These are phyloP conservation scores for Acanthamoeba healyi DNA, from an alignment of 208 protist species.

Conservation along the genomic window DNA sequence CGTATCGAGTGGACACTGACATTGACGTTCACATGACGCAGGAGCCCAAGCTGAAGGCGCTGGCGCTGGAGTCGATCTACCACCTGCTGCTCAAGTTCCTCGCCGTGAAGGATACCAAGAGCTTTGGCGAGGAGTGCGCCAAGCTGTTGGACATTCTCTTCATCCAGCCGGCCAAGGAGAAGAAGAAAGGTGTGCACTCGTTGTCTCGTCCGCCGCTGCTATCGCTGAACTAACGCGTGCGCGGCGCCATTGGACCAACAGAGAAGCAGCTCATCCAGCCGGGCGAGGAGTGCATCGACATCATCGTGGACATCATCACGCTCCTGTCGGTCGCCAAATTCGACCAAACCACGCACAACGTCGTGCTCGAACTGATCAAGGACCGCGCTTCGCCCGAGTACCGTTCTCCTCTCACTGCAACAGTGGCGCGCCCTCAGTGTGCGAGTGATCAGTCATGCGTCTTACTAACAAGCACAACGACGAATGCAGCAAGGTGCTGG, in stretches of 20 bases:
- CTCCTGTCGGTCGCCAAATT: conserved; percentile 65
- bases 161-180: conserved; percentile 45
- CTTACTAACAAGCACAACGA: too few relatives aligned
- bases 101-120: conserved; percentile 56
- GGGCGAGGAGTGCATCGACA: conserved; percentile 57
- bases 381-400: conserved; percentile 62
- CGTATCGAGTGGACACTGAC: too few relatives aligned
- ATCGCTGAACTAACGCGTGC: too few relatives aligned
- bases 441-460: too few relatives aligned
- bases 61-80: conserved; percentile 58
- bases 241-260: too few relatives aligned
- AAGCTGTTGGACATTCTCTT: conserved; percentile 8
- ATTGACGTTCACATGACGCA: too few relatives aligned
- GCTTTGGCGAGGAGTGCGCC: conserved; percentile 48
- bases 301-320: conserved; percentile 68
- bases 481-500: conserved; percentile 17
- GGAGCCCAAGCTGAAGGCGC: conserved; percentile 45
- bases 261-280: conserved; percentile 62
- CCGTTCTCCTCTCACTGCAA: too few relatives aligned
- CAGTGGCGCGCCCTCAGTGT: too few relatives aligned
- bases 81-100: conserved; percentile 49
- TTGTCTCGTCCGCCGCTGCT: too few relatives aligned
- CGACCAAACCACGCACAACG: conserved; percentile 31
- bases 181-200: conserved; percentile 35
- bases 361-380: conserved; percentile 54